Evolutionary conservation across 306 rosid genomes (phyloP).

Genomic region (Gleditsia sinensis): DNA sequence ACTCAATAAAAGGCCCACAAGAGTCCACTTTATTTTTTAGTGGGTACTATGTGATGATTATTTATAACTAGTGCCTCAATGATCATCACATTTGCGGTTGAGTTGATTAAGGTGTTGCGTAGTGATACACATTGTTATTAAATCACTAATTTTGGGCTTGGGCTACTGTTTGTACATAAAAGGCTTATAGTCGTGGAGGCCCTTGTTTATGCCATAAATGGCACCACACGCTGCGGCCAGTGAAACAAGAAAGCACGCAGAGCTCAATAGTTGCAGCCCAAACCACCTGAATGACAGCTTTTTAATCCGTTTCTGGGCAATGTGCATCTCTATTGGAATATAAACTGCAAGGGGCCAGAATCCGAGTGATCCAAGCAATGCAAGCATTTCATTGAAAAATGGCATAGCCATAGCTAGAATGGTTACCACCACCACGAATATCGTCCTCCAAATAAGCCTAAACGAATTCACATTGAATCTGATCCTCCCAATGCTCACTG

Average conservation of each 20-base stretch:
- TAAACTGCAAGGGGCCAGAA: conserved; percentile 67
- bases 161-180: conserved; percentile 44
- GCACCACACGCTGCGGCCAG: conserved; percentile 44
- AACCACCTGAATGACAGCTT: conserved; percentile 44
- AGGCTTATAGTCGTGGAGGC: conserved; percentile 46
- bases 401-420: conserved; percentile 53
- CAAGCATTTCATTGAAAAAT: conserved; percentile 63
- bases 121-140: too few species aligned
- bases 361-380: conserved; percentile 66
- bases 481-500: neutral
- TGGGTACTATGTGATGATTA: too few species aligned
- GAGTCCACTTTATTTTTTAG: too few species aligned
- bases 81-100: too few species aligned
- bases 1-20: too few species aligned
- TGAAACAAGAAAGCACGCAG: conserved; percentile 47
- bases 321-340: conserved; percentile 67
- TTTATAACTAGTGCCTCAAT: too few species aligned
- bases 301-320: conserved; percentile 43
- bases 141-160: too few species aligned
- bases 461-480: conserved; percentile 42
- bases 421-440: conserved; percentile 40
- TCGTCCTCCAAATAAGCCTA: conserved; percentile 57
- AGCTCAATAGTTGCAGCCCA: conserved; percentile 49
- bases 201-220: conserved; percentile 48
- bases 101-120: too few species aligned